phyloP scores from a whole-genome alignment of 345 rosid genomes.

The Jatropha curcas region DNA sequence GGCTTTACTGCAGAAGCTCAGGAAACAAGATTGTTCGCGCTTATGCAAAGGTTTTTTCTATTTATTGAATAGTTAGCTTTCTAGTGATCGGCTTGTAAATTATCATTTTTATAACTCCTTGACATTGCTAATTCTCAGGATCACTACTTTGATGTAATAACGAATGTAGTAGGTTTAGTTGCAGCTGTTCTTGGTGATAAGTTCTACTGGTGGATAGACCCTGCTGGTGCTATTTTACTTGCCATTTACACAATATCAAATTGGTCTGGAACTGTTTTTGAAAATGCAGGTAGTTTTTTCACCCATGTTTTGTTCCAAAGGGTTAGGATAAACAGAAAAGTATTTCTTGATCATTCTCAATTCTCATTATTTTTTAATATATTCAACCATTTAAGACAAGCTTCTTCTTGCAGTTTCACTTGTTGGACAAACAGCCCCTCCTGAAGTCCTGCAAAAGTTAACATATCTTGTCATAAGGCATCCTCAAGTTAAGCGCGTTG shows the following conservation, averaged over 20 bases:
- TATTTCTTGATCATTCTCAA: neutral
- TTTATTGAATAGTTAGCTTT: neutral
- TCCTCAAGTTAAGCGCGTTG: slow-evolving; percentile 71
- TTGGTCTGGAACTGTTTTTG: slow-evolving; percentile 90
- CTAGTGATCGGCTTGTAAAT: neutral
- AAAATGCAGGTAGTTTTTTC: slow-evolving; percentile 65
- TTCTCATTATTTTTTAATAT: neutral
- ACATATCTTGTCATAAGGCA: slow-evolving; percentile 77
- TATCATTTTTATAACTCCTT: slow-evolving; percentile 1
- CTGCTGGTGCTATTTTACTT: slow-evolving; percentile 74
- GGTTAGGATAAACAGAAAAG: neutral
- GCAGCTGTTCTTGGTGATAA: slow-evolving; percentile 83
- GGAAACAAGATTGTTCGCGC: slow-evolving; percentile 85
- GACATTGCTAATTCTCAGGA: slow-evolving; percentile 45
- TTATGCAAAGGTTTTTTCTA: slow-evolving; percentile 65
- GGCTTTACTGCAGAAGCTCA: slow-evolving; percentile 85
- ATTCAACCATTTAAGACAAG: neutral
- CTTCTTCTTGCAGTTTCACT: slow-evolving; percentile 58
- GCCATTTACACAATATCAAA: slow-evolving; percentile 84
- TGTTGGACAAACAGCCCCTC: slow-evolving; percentile 90
- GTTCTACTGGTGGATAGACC: slow-evolving; percentile 90
- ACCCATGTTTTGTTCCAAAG: neutral
- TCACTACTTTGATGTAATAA: slow-evolving; percentile 86
- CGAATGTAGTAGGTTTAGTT: slow-evolving; percentile 76
- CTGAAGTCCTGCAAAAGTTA: slow-evolving; percentile 72